Evolutionary conservation across 2,329 filamentous ascomycete genomes (phyloP).

Genomic region (Trichoderma afroharzianum): DNA sequence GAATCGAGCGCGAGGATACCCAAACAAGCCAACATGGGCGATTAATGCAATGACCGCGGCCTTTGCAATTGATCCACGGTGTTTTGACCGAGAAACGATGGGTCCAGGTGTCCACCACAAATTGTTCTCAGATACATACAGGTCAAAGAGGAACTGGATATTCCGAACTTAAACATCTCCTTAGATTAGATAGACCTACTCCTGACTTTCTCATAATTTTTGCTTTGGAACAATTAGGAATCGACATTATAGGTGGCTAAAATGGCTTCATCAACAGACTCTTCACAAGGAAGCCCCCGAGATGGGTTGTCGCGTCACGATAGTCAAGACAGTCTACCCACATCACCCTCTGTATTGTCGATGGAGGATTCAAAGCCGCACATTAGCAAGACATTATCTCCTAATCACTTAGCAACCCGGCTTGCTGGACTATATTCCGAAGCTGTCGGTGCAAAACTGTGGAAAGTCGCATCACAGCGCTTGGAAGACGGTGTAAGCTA

Average conservation of each 20-base stretch:
- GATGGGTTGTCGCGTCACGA: not conserved
- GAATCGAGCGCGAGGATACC: not conserved
- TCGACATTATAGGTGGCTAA: not conserved
- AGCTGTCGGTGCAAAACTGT: not conserved
- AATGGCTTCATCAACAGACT: not conserved
- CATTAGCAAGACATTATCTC: not conserved
- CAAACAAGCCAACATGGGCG: not conserved
- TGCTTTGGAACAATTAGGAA: not conserved
- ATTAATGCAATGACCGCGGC: not conserved
- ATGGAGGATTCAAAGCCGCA: not conserved
- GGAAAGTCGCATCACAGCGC: not conserved
- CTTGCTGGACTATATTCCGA: not conserved
- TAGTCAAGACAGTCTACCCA: not conserved
- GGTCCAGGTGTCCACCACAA: not conserved
- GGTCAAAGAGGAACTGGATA: not conserved
- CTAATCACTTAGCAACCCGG: not conserved
- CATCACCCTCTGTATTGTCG: not conserved
- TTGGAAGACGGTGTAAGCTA: not conserved
- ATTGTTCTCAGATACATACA: not conserved
- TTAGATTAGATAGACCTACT: not conserved
- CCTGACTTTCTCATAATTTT: not conserved
- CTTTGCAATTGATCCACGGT: not conserved
- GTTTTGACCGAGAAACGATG: not conserved
- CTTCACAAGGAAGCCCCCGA: not conserved
- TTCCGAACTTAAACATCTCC: not conserved